Evolutionary conservation across 495 filamentous ascomycete genomes (phyloP).

Genomic region (Physcia stellaris): DNA sequence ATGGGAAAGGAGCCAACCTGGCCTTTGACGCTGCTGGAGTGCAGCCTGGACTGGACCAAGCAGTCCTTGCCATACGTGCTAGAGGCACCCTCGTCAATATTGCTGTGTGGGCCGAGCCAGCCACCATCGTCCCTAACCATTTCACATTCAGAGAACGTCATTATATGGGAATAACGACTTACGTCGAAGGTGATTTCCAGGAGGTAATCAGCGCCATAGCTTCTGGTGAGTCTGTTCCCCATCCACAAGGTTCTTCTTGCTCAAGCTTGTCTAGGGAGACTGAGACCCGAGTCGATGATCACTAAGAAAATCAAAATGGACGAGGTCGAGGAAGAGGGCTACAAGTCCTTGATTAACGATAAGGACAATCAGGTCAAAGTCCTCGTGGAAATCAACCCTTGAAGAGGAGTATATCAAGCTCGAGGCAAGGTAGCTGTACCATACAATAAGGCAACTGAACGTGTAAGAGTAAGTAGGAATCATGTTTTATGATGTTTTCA

Average conservation of each 20-base stretch:
- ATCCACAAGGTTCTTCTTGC: background rate
- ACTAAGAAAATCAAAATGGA: conserved; percentile 38
- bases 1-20: conserved; percentile 37
- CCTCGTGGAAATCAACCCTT: conserved; percentile 25
- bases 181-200: conserved; percentile 39
- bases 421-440: background rate
- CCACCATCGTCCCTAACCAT: conserved; percentile 33
- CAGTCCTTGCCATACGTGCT: conserved; percentile 32
- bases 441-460: background rate
- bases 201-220: conserved; percentile 40
- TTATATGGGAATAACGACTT: conserved; percentile 39
- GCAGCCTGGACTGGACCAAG: conserved; percentile 33
- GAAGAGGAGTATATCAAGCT: background rate
- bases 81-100: conserved; percentile 48
- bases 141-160: conserved; percentile 31
- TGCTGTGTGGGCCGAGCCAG: conserved; percentile 44
- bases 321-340: conserved; percentile 43
- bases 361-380: conserved; percentile 44
- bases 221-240: conserved; percentile 20
- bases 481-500: background rate
- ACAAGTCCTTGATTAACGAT: conserved; percentile 39
- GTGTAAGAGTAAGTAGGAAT: background rate
- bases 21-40: conserved; percentile 47
- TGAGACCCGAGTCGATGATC: conserved; percentile 46
- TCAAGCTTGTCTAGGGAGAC: conserved; percentile 22